Percentiles rank a stretch among this genome's conserved stretches.
phyloP scores from a whole-genome alignment of 352 stramenopile genomes.

The Peronospora tabacina region DNA sequence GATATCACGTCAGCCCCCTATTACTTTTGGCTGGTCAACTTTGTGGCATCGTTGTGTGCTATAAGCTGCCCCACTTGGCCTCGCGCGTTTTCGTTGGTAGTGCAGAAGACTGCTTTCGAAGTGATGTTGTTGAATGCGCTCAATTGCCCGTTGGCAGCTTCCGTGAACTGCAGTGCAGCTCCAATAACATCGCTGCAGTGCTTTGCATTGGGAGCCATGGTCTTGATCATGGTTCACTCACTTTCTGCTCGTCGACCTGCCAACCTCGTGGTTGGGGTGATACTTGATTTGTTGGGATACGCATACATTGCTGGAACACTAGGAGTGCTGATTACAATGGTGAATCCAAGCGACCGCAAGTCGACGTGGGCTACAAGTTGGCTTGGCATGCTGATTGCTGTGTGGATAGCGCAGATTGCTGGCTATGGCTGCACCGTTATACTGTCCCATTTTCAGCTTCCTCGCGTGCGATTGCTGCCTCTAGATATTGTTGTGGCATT shows the following conservation, averaged over 20 bases:
- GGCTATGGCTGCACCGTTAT: conserved; percentile 43
- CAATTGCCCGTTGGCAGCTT: conserved; percentile 29
- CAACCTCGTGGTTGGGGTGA: conserved; percentile 30
- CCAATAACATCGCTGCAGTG: conserved; percentile 31
- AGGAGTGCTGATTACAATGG: conserved; percentile 33
- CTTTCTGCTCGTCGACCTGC: conserved; percentile 23
- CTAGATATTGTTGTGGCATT: conserved; percentile 36
- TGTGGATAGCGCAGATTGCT: conserved; percentile 40
- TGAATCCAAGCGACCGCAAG: conserved; percentile 32
- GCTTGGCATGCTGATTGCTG: conserved; percentile 35
- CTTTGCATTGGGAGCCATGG: conserved; percentile 29
- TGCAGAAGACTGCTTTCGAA: conserved; percentile 37
- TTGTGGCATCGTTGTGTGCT: conserved; percentile 27
- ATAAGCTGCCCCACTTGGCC: conserved; percentile 26
- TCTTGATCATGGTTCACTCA: conserved; percentile 26
- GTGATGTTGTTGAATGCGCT: conserved; percentile 35
- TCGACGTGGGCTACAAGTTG: conserved; percentile 33
- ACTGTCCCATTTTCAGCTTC: conserved; percentile 47
- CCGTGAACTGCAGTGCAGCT: conserved; percentile 9
- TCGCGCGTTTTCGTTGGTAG: conserved; percentile 26
- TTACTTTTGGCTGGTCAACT: conserved; percentile 35
- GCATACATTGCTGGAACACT: conserved; percentile 32
- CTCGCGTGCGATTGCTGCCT: conserved; percentile 37
- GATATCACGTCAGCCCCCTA: conserved; percentile 28
- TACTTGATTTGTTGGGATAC: conserved; percentile 36